A percentile compares a stretch with the other conserved stretches of the same genome.
phyloP scores from a whole-genome alignment of 2,329 filamentous ascomycete species.

The Xylariales sp. region DNA sequence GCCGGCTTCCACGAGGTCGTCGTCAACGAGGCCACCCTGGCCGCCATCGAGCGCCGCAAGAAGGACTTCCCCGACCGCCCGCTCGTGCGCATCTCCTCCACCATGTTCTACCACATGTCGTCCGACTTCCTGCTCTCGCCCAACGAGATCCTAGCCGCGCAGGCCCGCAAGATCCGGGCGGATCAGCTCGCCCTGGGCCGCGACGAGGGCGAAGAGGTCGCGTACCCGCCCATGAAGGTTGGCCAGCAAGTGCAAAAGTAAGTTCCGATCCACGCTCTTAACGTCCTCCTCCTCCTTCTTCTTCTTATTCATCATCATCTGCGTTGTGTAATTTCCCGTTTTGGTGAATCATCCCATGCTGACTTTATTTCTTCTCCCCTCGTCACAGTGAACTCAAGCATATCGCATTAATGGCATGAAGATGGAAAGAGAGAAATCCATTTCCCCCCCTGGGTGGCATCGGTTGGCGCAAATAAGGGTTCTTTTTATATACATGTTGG shows the following conservation, averaged over 20 bases:
- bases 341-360: too few species aligned
- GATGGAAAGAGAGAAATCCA: too few species aligned
- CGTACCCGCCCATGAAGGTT: constrained; percentile 52
- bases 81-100: constrained; percentile 53
- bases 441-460: too few species aligned
- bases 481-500: too few species aligned
- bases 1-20: constrained; percentile 60
- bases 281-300: too few species aligned
- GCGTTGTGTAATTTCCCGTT: too few species aligned
- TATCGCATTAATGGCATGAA: constrained; percentile 46
- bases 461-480: too few species aligned
- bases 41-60: constrained; percentile 39
- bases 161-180: constrained; percentile 38
- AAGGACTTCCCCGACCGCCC: constrained; percentile 41
- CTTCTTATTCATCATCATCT: too few species aligned
- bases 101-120: constrained; percentile 57
- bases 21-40: constrained; percentile 48
- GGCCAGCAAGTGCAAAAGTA: constrained; percentile 55
- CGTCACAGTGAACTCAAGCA: constrained; percentile 44
- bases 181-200: constrained; percentile 43
- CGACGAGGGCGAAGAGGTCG: constrained; percentile 47
- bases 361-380: constrained; percentile 9
- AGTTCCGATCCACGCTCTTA: too few species aligned
- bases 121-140: constrained; percentile 53
- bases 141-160: constrained; percentile 40